These are phyloP conservation scores for Ilex paraguariensis DNA, from an alignment of 305 asterid species.

Conservation along the genomic window DNA sequence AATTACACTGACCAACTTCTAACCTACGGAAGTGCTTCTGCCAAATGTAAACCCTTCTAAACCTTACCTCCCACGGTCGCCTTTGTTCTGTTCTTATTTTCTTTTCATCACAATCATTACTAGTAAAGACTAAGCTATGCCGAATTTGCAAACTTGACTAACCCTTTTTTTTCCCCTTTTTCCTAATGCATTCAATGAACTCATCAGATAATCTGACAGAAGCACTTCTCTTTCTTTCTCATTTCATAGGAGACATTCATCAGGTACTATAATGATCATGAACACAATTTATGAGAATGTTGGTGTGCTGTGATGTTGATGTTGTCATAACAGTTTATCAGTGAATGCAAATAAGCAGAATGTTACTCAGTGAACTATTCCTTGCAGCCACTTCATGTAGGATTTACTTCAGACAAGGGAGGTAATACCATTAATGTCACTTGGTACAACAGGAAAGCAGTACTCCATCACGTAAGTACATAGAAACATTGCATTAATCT, in stretches of 20 bases:
- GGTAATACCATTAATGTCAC: slow-evolving; percentile 70
- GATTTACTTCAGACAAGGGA: slow-evolving; percentile 64
- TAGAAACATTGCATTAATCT: too few relatives aligned
- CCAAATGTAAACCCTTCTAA: slow-evolving; percentile 34
- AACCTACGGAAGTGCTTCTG: slow-evolving; percentile 31
- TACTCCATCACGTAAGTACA: slow-evolving; percentile 70
- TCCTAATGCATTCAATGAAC: too few relatives aligned
- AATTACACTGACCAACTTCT: slow-evolving; percentile 77
- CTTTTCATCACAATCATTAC: background rate
- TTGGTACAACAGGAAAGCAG: slow-evolving; percentile 69
- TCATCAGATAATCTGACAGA: slow-evolving; percentile 74
- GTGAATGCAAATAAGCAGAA: too few relatives aligned
- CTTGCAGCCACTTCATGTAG: slow-evolving; percentile 76
- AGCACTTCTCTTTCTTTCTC: slow-evolving; percentile 81
- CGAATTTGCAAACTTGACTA: background rate
- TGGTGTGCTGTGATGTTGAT: background rate
- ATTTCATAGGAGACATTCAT: slow-evolving; percentile 82
- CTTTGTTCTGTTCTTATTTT: background rate
- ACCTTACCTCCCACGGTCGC: too few relatives aligned
- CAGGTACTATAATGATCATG: slow-evolving; percentile 35
- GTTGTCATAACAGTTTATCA: too few relatives aligned
- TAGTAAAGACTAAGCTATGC: too few relatives aligned
- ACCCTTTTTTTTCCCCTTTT: background rate
- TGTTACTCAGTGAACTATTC: background rate
- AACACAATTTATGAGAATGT: background rate